Conservation (phyloP, 257 asterid species). For the Gentiana straminea region DNA sequence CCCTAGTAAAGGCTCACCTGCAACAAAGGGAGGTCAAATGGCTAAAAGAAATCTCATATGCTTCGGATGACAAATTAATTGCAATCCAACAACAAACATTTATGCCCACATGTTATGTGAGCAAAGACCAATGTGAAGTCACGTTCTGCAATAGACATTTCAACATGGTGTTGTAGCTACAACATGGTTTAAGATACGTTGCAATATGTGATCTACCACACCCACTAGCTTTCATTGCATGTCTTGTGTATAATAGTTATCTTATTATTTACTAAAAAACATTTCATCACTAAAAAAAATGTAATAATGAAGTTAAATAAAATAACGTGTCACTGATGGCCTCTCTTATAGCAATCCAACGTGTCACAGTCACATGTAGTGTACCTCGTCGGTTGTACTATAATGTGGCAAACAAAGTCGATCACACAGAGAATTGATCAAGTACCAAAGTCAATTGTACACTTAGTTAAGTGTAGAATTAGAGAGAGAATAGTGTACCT, state of each 20-base stretch:
- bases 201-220: slow-evolving; percentile 1
- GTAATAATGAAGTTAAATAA: background rate
- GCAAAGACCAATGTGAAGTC: slow-evolving; percentile 12
- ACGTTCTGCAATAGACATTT: slow-evolving; percentile 18
- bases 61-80: background rate
- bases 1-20: too few species aligned
- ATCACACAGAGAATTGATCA: too few species aligned
- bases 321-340: too few species aligned
- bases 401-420: too few species aligned
- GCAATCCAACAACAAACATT: slow-evolving; percentile 14
- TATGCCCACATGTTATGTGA: slow-evolving; percentile 17
- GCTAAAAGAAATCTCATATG: too few species aligned
- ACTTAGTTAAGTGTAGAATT: too few species aligned
- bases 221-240: slow-evolving; percentile 1
- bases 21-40: too few species aligned
- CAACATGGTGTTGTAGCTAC: slow-evolving; percentile 1
- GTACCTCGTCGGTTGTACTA: too few species aligned
- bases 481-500: too few species aligned
- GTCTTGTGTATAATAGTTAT: slow-evolving; percentile 1
- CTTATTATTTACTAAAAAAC: slow-evolving; percentile 8
- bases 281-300: slow-evolving; percentile 14
- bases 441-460: too few species aligned
- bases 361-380: too few species aligned
- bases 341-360: too few species aligned
- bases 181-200: background rate